Base-by-base conservation (phyloP, 2,329 filamentous ascomycete species). In the Teratosphaeria gauchensis region DNA sequence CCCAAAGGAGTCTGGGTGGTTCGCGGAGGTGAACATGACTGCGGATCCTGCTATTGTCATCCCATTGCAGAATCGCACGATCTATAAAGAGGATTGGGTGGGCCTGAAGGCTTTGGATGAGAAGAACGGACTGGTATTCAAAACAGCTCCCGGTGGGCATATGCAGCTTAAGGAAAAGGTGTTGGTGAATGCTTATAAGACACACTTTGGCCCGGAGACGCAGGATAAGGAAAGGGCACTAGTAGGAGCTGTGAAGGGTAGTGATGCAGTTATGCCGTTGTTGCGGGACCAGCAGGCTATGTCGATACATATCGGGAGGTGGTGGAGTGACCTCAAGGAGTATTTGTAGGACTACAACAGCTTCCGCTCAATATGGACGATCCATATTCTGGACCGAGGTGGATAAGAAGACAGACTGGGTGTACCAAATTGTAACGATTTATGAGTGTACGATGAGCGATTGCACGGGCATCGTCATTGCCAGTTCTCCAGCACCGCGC, bases 61-160 rank as follows among this genome's bases (percentile, higher is more conserved):
- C 53, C 81, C 81, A 16, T 74, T 99, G 71, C 80, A 82, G 64
- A 82, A 91, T 56, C 80, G 89, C 59, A 73, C 74, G 31, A 78
- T 97, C 1, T 99, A 96, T 73, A 83, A 82, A 65, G 87, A 97
- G 75, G 92, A 99, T 76, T 99, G 94, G 94, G 77, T 99, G 31
- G 94, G 94, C 0, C 77, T 99, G 72, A 88, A 83, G 72, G 76
- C 77, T 66, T 76, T 99, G 68, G 92, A 96, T 75, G 77, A 86
- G 72, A 88, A 88, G 76, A 89, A 87, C 2, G 89, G 83, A 1
- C 76, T 99, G 66, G 81, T 86, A 58, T 96, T 96, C 74, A 79
- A 84, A 71, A 85, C 79, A 1, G 81, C 85, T 0, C 79, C 85
- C 4, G 94, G 92, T 0, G 82, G 83, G 28, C 94, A 99, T 76